Evolutionary conservation across 805 yeast genomes (phyloP).

Genomic region (Saccharomycopsis selenospora): DNA sequence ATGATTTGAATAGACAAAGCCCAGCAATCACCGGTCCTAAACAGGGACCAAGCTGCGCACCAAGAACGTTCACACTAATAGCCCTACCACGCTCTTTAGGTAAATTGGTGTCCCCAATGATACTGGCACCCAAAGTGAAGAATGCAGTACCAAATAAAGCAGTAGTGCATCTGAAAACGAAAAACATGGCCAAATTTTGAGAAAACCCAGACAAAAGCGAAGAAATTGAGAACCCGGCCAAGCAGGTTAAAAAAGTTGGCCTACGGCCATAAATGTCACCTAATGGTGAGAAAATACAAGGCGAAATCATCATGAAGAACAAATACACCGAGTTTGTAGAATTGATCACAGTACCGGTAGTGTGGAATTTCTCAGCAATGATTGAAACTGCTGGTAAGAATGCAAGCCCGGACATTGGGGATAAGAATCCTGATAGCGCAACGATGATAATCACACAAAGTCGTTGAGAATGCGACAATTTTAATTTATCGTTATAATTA

Average conservation of each 20-base stretch:
- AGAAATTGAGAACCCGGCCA: constrained; percentile 28
- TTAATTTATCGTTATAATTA: constrained; percentile 19
- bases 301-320: constrained; percentile 46
- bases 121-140: constrained; percentile 45
- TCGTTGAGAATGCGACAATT: constrained; percentile 3
- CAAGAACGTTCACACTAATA: constrained; percentile 42
- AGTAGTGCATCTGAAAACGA: constrained; percentile 41
- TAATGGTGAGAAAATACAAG: constrained; percentile 43
- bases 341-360: constrained; percentile 41
- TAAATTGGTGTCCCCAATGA: constrained; percentile 43
- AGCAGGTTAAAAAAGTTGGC: constrained; percentile 37
- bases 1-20: constrained; percentile 41
- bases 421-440: constrained; percentile 35
- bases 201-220: constrained; percentile 38
- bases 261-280: constrained; percentile 49
- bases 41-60: constrained; percentile 49
- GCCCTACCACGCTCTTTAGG: constrained; percentile 47
- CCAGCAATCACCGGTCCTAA: constrained; percentile 50
- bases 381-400: constrained; percentile 47
- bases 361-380: constrained; percentile 39
- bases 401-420: constrained; percentile 39
- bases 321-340: constrained; percentile 44
- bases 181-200: constrained; percentile 47
- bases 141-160: constrained; percentile 51
- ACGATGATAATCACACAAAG: constrained; percentile 29